These are phyloP conservation scores for Arctium lappa DNA, from an alignment of 129 eudicot genomes.

Conservation along the genomic window DNA sequence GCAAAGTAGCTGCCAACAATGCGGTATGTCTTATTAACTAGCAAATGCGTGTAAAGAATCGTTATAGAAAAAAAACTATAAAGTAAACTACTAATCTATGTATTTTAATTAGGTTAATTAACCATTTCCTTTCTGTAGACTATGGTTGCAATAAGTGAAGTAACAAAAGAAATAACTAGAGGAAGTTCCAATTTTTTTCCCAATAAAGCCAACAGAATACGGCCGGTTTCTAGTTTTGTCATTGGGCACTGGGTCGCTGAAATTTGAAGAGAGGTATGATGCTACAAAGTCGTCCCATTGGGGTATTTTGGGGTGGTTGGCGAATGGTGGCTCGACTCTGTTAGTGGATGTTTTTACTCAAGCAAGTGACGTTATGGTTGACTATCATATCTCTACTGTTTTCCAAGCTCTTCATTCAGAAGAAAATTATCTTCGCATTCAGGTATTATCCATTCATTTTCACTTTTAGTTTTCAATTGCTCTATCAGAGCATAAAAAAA, in stretches of 20 bases:
- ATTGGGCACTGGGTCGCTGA: conserved; percentile 45
- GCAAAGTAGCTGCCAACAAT: too few relatives aligned
- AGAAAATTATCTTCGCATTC: conserved; percentile 43
- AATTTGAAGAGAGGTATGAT: conserved; percentile 16
- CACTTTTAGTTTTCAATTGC: too few relatives aligned
- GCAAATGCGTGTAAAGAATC: too few relatives aligned
- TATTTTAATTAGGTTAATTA: background rate
- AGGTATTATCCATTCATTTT: conserved; percentile 19
- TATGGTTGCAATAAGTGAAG: conserved; percentile 43
- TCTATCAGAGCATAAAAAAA: too few relatives aligned
- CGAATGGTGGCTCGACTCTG: conserved; percentile 29
- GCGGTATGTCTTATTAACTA: too few relatives aligned
- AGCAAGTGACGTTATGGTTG: conserved; percentile 8
- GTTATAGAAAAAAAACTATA: too few relatives aligned
- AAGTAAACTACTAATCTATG: background rate
- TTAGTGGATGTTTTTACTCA: conserved; percentile 33
- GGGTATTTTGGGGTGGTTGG: conserved; percentile 25
- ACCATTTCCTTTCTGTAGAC: conserved; percentile 12
- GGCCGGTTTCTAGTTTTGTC: conserved; percentile 39
- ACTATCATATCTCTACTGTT: background rate
- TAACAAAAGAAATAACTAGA: conserved; percentile 31
- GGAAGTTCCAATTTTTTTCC: conserved; percentile 22
- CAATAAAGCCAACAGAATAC: conserved; percentile 27
- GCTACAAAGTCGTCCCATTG: too few relatives aligned
- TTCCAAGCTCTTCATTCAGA: conserved; percentile 40